Evolutionary conservation across 495 filamentous ascomycete genomes (phyloP), one percentile per base, ranked within the genome.

Genomic region (Penicillium herquei): DNA sequence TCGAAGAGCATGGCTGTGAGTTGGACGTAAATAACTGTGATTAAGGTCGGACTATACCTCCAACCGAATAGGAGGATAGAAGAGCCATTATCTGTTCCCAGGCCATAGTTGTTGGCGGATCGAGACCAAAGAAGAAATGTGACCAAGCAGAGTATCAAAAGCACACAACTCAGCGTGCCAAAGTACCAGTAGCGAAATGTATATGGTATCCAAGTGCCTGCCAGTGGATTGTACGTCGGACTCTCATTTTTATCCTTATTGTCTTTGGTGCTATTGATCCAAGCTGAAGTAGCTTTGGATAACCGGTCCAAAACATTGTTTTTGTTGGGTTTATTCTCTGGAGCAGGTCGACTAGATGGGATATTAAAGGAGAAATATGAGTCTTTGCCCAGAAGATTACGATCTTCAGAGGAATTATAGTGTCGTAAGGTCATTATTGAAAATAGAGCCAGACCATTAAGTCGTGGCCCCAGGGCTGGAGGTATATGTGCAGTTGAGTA

Each of bases 21-120:
- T 35, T 73, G 59, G 17, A 63, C 52, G 18, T 68, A 71, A 7
- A 73, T 60, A n/a, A 72, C 68, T 16, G 63, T 56, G 33, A 72
- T 54, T 26, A 67, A 17, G 7, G 71, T 75, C 0, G 71, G 70
- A 13, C 58, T 59, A 30, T 69, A 73, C 55, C 65, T 49, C 56
- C 67, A 73, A 16, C 61, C 65, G 33, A 75, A 68, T 1, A 73
- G 47, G 2, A 70, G 45, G 1, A 47, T 52, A 0, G 67, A 58
- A 4, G 69, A 69, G 39, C 58, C 67, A 52, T 69, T 44, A 35
- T 71, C 65, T 1, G 54, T 18, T 5, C 70, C 65, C 11, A 75
- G 31, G 0, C 70, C 72, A 31, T 64, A 58, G 35, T 64, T 65
- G 30, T 48, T 62, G 3, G 52, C 48, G 1, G 62, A 65, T n/a